Evolutionary conservation across 208 protist genomes (phyloP).

Genomic region (Acanthamoeba castellanii): DNA sequence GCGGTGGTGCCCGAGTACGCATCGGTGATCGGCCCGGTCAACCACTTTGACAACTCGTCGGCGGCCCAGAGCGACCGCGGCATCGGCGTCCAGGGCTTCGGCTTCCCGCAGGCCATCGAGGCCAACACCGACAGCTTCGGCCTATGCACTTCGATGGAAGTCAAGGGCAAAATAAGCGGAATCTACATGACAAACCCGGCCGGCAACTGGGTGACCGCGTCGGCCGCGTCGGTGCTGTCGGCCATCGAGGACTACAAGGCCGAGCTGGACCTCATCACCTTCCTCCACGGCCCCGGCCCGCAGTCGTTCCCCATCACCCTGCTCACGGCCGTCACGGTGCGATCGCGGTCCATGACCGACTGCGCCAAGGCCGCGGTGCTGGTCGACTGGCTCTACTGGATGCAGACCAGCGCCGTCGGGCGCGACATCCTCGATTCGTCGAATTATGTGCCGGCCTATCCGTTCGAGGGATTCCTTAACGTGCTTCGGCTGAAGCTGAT

Average conservation of each 20-base stretch:
- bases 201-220: too few relatives aligned
- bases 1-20: not conserved
- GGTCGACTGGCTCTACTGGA: slow-evolving; percentile 50
- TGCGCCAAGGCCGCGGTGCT: not conserved
- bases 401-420: not conserved
- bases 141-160: too few relatives aligned
- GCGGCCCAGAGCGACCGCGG: too few relatives aligned
- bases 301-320: not conserved
- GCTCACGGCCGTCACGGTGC: not conserved
- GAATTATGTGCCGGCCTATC: too few relatives aligned
- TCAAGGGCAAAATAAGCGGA: too few relatives aligned
- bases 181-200: too few relatives aligned
- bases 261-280: not conserved
- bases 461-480: too few relatives aligned
- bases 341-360: not conserved
- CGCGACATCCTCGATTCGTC: not conserved
- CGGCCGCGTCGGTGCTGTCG: not conserved
- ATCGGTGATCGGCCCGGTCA: not conserved
- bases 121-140: too few relatives aligned
- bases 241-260: not conserved
- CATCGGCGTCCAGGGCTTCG: not conserved
- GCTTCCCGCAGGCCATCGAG: too few relatives aligned
- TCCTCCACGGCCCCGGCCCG: not conserved
- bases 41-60: not conserved
- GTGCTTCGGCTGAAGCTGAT: not conserved